Base-by-base conservation (phyloP, 2,329 filamentous ascomycete species). In the Periconia macrospinosa region DNA sequence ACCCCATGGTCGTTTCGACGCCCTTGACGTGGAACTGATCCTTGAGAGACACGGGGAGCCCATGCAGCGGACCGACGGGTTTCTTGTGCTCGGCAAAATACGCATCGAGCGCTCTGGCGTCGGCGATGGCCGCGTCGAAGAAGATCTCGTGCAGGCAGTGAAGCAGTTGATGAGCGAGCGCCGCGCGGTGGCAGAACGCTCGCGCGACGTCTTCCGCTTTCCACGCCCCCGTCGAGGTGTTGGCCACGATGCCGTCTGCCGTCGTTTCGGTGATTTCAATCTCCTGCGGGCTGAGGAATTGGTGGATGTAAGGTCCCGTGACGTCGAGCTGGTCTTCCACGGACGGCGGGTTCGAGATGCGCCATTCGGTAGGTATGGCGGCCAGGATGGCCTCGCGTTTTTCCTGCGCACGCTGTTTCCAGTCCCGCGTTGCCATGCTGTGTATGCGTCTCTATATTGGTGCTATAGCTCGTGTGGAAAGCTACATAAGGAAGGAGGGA, bases 191-290 rank as follows among this genome's bases (percentile, higher is more conserved):
- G 59, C 82, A 85, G 63, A 86, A 84, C 2, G 81, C 81, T 49
- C 78, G 78, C 3, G 80, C 76, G 1, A 83, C 82, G 47, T 81
- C 81, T 11, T 82, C 77, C 1, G 84, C 81, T 8, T 74, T 81
- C 84, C 84, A 87, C 55, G 63, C 58, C 1, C 84, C 84, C 1
- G 75, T 72, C 0, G 76, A 78, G 1, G 83, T 85, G 43, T 81
- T 80, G 46, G 79, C 73, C 1, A 81, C 79, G 52, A 87, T 84
- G 0, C 77, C 80, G 6, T 81, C 77, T 3, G 83, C 83, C 63
- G 84, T 81, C 6, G 80, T 82, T 60, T 86, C 82, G 0, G 85
- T 88, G 53, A 87, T 86, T 41, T 82, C 78, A 13, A 86, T 74
- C 60, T 87, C 85, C 41, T 75, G 67, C 18, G 76, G 52, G 6